Conservation (phyloP, 2,329 filamentous ascomycete genomes). For the Cladosporium phlei region DNA sequence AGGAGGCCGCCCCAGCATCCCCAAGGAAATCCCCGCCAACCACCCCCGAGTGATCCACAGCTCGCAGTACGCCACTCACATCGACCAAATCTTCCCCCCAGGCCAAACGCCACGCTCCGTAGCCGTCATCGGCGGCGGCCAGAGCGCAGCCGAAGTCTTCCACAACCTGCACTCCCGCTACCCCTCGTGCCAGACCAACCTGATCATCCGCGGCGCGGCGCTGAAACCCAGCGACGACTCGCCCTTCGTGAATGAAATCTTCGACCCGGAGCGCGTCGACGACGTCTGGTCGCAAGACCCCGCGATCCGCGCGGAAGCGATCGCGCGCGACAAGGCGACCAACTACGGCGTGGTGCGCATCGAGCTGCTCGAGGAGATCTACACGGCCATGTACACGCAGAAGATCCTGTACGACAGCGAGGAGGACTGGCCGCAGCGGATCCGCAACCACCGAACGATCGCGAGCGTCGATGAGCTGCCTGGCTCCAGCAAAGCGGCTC, state of each 20-base stretch:
- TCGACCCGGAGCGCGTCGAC: constrained; percentile 83
- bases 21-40: constrained; percentile 61
- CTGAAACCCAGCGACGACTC: constrained; percentile 90
- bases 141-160: constrained; percentile 94
- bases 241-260: constrained; percentile 95
- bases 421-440: constrained; percentile 77
- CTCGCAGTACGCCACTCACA: constrained; percentile 70
- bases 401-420: constrained; percentile 64
- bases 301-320: constrained; percentile 54
- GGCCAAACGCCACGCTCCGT: constrained; percentile 61
- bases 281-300: constrained; percentile 65
- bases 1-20: constrained; percentile 66
- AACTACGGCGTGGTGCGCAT: constrained; percentile 94
- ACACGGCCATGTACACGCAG: constrained; percentile 83
- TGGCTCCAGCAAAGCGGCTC: constrained; percentile 36
- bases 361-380: constrained; percentile 83
- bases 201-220: constrained; percentile 79
- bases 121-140: constrained; percentile 81
- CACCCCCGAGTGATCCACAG: constrained; percentile 79
- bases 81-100: constrained; percentile 56
- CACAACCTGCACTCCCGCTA: constrained; percentile 79
- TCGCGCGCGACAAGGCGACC: constrained; percentile 71
- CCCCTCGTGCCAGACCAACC: constrained; percentile 69
- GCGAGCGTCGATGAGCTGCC: constrained; percentile 44
- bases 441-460: constrained; percentile 66